phyloP scores from a whole-genome alignment of 257 asterid genomes.

The Ocimum tenuiflorum region DNA sequence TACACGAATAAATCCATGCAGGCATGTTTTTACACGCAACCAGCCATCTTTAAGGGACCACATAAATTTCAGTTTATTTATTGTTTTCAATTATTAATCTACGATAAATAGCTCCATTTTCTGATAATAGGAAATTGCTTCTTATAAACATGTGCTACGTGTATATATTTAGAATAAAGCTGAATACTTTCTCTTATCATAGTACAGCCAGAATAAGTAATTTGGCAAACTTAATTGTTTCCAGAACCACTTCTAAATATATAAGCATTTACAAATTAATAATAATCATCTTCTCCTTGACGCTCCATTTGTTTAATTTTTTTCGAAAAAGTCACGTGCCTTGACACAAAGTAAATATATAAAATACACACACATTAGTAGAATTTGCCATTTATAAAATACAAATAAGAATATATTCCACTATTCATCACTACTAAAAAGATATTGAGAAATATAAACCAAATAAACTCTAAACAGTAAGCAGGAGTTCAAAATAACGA shows the following conservation, averaged over 20 bases:
- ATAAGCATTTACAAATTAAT: not conserved
- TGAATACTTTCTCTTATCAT: too few relatives aligned
- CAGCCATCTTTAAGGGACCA: not conserved
- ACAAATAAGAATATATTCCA: too few relatives aligned
- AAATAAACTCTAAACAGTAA: not conserved
- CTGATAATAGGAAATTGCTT: not conserved
- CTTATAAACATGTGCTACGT: not conserved
- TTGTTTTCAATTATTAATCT: not conserved
- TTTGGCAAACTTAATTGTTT: not conserved
- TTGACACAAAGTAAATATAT: too few relatives aligned
- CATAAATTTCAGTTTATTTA: not conserved
- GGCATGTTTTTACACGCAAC: not conserved
- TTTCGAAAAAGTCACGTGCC: too few relatives aligned
- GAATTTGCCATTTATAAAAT: too few relatives aligned
- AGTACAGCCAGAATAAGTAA: not conserved
- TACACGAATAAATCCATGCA: too few relatives aligned
- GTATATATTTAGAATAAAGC: not conserved
- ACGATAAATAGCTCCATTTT: too few relatives aligned
- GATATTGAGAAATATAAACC: too few relatives aligned
- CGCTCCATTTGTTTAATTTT: not conserved
- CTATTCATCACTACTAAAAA: too few relatives aligned
- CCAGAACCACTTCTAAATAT: not conserved
- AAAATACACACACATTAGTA: too few relatives aligned
- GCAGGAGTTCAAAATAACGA: conserved; percentile 6
- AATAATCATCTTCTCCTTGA: not conserved